These are phyloP conservation scores for Tolypocladium ophioglossoides DNA, from an alignment of 2,329 filamentous ascomycete species.

Conservation along the genomic window DNA sequence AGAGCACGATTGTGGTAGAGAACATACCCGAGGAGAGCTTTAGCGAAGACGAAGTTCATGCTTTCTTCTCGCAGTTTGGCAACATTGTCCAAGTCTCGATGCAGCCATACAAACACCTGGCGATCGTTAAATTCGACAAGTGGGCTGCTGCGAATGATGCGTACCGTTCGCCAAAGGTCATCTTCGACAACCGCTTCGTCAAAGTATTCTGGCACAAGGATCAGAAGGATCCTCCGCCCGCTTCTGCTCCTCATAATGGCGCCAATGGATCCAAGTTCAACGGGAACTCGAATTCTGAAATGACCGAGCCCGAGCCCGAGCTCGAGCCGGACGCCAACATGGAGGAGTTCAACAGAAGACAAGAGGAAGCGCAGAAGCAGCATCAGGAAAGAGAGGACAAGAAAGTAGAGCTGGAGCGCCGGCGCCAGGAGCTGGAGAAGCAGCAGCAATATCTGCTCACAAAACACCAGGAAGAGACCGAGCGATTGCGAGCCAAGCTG, in stretches of 20 bases:
- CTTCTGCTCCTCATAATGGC: slow-evolving; percentile 13
- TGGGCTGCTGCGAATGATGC: slow-evolving; percentile 59
- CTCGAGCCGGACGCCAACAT: slow-evolving; percentile 51
- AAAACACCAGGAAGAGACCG: slow-evolving; percentile 55
- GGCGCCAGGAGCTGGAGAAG: slow-evolving; percentile 53
- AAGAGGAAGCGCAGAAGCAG: slow-evolving; percentile 60
- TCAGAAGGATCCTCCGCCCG: slow-evolving; percentile 24
- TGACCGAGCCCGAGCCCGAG: slow-evolving; percentile 7
- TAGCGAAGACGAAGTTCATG: slow-evolving; percentile 50
- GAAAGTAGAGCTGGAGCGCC: slow-evolving; percentile 50
- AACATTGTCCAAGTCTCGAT: slow-evolving; percentile 52
- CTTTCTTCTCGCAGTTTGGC: slow-evolving; percentile 66
- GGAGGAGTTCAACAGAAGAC: slow-evolving; percentile 57
- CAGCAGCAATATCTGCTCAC: slow-evolving; percentile 51
- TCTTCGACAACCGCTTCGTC: slow-evolving; percentile 79
- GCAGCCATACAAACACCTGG: slow-evolving; percentile 55
- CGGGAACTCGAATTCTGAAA: slow-evolving; percentile 8
- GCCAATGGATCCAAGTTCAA: slow-evolving; percentile 13
- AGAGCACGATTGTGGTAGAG: slow-evolving; percentile 63
- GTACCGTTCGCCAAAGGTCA: slow-evolving; percentile 65
- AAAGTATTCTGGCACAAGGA: slow-evolving; percentile 71
- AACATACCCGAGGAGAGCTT: slow-evolving; percentile 66
- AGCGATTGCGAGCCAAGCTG: slow-evolving; percentile 48
- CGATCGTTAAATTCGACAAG: slow-evolving; percentile 57
- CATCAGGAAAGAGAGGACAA: slow-evolving; percentile 56